Evolutionary conservation across 768 basidiomycete species (phyloP).

Genomic region (Pleurotus ostreatus): DNA sequence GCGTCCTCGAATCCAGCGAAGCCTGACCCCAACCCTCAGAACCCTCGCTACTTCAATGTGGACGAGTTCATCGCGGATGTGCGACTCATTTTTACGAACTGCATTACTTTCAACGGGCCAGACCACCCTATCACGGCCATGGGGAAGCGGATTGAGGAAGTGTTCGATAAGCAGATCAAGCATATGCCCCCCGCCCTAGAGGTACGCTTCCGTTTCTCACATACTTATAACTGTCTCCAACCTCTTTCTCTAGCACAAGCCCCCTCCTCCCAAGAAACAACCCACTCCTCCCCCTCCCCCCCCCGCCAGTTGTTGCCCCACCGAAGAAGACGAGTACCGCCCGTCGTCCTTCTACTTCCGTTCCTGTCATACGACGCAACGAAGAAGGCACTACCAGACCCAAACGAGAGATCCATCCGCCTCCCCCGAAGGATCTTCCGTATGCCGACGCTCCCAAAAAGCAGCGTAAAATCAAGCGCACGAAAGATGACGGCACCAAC

Average conservation of each 20-base stretch:
- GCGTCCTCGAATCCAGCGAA: constrained; percentile 73
- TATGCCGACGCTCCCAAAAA: constrained; percentile 79
- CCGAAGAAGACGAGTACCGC: constrained; percentile 43
- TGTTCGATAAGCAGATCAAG: constrained; percentile 86
- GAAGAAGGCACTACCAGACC: constrained; percentile 63
- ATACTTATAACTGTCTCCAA: not conserved
- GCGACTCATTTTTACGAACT: constrained; percentile 85
- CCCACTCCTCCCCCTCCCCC: constrained; percentile 39
- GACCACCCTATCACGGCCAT: constrained; percentile 77
- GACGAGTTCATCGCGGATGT: constrained; percentile 87
- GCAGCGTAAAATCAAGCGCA: constrained; percentile 54
- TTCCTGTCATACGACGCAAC: constrained; percentile 77
- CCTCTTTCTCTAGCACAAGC: constrained; percentile 28
- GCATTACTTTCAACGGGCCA: constrained; percentile 88
- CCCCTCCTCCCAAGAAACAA: constrained; percentile 41
- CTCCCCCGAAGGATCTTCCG: constrained; percentile 85
- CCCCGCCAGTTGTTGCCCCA: constrained; percentile 25
- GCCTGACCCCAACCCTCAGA: constrained; percentile 62
- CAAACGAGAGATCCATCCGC: constrained; percentile 97
- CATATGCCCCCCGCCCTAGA: constrained; percentile 75
- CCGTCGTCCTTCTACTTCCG: constrained; percentile 75
- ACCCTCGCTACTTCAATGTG: constrained; percentile 72
- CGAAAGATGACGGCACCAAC: constrained; percentile 61
- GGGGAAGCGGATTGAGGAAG: constrained; percentile 77
- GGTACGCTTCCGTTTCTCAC: constrained; percentile 39